Conservation (phyloP, 129 eudicot species). For the Chrysanthemum makinoi region DNA sequence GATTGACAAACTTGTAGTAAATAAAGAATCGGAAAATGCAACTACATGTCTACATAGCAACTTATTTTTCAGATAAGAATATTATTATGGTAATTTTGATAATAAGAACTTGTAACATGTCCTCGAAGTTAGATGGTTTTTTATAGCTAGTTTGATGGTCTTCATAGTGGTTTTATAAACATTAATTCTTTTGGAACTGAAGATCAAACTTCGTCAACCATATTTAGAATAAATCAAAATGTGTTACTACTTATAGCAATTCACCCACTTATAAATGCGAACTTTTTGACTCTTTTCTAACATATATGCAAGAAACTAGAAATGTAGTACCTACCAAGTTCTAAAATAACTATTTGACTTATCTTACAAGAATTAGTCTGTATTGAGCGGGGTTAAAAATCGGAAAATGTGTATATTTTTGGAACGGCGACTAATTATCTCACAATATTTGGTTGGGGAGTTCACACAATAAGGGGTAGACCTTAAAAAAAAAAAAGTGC, state of each 20-base stretch:
- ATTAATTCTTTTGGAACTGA: too few relatives aligned
- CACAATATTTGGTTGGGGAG: too few relatives aligned
- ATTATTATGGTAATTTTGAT: neutral
- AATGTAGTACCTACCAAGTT: neutral
- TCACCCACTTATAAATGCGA: neutral
- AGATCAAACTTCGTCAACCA: too few relatives aligned
- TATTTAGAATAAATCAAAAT: too few relatives aligned
- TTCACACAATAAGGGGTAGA: too few relatives aligned
- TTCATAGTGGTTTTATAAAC: too few relatives aligned
- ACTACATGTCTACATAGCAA: too few relatives aligned
- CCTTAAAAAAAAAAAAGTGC: neutral
- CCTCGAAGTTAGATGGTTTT: neutral
- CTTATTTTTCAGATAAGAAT: neutral
- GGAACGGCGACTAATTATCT: too few relatives aligned
- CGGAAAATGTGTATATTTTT: too few relatives aligned
- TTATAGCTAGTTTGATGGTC: neutral
- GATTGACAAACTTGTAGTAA: conserved; percentile 2
- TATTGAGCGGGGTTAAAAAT: too few relatives aligned
- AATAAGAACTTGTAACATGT: neutral
- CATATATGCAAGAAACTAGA: neutral
- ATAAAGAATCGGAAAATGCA: too few relatives aligned
- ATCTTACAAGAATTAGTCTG: too few relatives aligned
- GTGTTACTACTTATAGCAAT: neutral
- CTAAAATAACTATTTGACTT: neutral
- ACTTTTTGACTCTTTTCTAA: neutral